phyloP scores from a whole-genome alignment of 768 basidiomycete species.

The Suillus subaureus region DNA sequence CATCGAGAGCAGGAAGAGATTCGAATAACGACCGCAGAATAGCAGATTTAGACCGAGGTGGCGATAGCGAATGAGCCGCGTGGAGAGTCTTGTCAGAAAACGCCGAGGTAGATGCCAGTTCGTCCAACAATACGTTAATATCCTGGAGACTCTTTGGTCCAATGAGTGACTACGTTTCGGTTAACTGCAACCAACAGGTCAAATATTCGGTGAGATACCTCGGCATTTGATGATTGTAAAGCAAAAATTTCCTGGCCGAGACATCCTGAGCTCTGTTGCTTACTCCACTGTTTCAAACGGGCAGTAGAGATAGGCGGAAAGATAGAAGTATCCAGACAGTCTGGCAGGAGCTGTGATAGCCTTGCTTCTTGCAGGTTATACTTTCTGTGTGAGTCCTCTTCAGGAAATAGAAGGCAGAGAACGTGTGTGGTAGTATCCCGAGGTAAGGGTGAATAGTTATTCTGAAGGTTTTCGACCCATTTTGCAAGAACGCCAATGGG shows the following conservation, averaged over 20 bases:
- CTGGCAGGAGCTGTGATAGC: slow-evolving; percentile 53
- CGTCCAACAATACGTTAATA: slow-evolving; percentile 69
- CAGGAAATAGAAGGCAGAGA: slow-evolving; percentile 83
- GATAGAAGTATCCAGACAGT: slow-evolving; percentile 46
- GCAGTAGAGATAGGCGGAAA: slow-evolving; percentile 26
- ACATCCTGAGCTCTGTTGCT: slow-evolving; percentile 56
- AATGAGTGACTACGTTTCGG: slow-evolving; percentile 15
- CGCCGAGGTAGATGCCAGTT: slow-evolving; percentile 67
- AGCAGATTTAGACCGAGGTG: slow-evolving; percentile 31
- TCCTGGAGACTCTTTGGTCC: slow-evolving; percentile 43
- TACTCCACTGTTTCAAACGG: slow-evolving; percentile 41
- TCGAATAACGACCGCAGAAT: slow-evolving; percentile 63
- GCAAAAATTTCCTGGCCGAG: slow-evolving; percentile 66
- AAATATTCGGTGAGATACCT: slow-evolving; percentile 26
- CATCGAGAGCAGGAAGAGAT: slow-evolving; percentile 60
- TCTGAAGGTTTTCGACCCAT: slow-evolving; percentile 48
- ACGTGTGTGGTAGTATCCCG: slow-evolving; percentile 56
- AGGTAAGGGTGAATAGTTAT: slow-evolving; percentile 50
- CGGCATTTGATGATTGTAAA: slow-evolving; percentile 32
- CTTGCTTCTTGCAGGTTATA: slow-evolving; percentile 73
- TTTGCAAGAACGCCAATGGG: slow-evolving; percentile 42
- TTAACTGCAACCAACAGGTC: not conserved
- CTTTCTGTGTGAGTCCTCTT: slow-evolving; percentile 70
- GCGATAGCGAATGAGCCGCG: slow-evolving; percentile 31
- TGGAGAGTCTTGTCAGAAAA: slow-evolving; percentile 60